Conservation (phyloP, 2,329 filamentous ascomycete genomes). For the Eurotiales sp. region DNA sequence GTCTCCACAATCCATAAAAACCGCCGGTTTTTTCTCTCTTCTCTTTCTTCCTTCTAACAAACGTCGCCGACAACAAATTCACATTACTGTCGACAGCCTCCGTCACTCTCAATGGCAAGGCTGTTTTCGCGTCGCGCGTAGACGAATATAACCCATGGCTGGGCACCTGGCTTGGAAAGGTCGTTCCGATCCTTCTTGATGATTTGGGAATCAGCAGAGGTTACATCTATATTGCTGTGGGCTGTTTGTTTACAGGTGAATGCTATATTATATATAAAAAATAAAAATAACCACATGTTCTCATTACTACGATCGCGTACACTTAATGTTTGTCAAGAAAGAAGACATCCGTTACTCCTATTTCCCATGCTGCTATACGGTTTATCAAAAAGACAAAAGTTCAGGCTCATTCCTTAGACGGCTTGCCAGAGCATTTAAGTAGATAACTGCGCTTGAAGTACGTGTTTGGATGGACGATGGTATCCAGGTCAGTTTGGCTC, state of each 20-base stretch:
- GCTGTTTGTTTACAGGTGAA: too few relatives aligned
- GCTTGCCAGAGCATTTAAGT: slow-evolving; percentile 70
- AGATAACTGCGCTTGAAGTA: slow-evolving; percentile 95
- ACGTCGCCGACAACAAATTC: slow-evolving; percentile 51
- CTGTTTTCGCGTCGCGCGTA: slow-evolving; percentile 69
- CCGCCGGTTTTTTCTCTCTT: slow-evolving; percentile 27
- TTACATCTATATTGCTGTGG: slow-evolving; percentile 41
- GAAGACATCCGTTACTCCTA: slow-evolving; percentile 7
- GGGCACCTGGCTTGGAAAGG: slow-evolving; percentile 67
- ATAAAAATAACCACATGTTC: not conserved
- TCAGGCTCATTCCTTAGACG: slow-evolving; percentile 32
- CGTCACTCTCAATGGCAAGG: slow-evolving; percentile 46
- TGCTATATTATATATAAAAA: not conserved
- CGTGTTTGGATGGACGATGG: slow-evolving; percentile 94
- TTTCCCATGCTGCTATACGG: not conserved
- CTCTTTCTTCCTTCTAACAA: slow-evolving; percentile 38
- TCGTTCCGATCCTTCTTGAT: slow-evolving; percentile 60
- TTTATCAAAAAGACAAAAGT: not conserved
- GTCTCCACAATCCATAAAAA: slow-evolving; percentile 24
- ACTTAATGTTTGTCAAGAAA: not conserved
- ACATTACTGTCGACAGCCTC: slow-evolving; percentile 60
- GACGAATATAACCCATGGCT: slow-evolving; percentile 64
- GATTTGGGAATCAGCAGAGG: slow-evolving; percentile 70
- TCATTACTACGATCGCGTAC: not conserved
- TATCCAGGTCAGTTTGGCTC: slow-evolving; percentile 76